Evolutionary conservation across 2,329 filamentous ascomycete genomes (phyloP).

Genomic region (Colletotrichum sp.): DNA sequence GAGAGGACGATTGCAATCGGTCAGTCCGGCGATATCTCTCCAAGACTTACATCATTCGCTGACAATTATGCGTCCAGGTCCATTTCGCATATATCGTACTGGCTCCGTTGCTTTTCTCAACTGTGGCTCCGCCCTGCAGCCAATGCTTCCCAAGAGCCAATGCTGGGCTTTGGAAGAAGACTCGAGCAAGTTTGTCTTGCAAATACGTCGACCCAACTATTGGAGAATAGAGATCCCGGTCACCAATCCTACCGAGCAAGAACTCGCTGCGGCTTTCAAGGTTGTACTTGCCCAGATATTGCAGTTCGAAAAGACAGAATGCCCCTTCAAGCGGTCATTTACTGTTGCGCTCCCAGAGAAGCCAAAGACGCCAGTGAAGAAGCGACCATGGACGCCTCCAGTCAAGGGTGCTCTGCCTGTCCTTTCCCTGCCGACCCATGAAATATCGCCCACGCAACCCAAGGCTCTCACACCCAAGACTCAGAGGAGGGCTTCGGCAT

Average conservation of each 20-base stretch:
- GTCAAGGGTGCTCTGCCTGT: slow-evolving; percentile 36
- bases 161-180: slow-evolving; percentile 91
- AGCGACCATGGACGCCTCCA: slow-evolving; percentile 70
- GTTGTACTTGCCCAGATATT: slow-evolving; percentile 74
- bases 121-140: slow-evolving; percentile 82
- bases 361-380: slow-evolving; percentile 68
- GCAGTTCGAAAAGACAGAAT: slow-evolving; percentile 86
- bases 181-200: slow-evolving; percentile 82
- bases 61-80: slow-evolving; percentile 50
- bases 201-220: slow-evolving; percentile 82
- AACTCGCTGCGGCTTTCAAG: slow-evolving; percentile 71
- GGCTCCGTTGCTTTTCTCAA: slow-evolving; percentile 88
- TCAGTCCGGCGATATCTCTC: slow-evolving; percentile 41
- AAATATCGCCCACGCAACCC: slow-evolving; percentile 26
- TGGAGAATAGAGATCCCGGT: slow-evolving; percentile 89
- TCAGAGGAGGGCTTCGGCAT: slow-evolving; percentile 8
- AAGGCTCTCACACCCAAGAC: slow-evolving; percentile 8
- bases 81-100: slow-evolving; percentile 83
- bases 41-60: background rate
- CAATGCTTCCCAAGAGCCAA: slow-evolving; percentile 88
- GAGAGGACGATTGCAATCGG: slow-evolving; percentile 83
- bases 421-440: slow-evolving; percentile 34
- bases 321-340: slow-evolving; percentile 82
- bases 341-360: slow-evolving; percentile 75
- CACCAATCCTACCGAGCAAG: slow-evolving; percentile 65